phyloP scores from a whole-genome alignment of 176 grass and related monocot species.

The Elaeis guineensis region DNA sequence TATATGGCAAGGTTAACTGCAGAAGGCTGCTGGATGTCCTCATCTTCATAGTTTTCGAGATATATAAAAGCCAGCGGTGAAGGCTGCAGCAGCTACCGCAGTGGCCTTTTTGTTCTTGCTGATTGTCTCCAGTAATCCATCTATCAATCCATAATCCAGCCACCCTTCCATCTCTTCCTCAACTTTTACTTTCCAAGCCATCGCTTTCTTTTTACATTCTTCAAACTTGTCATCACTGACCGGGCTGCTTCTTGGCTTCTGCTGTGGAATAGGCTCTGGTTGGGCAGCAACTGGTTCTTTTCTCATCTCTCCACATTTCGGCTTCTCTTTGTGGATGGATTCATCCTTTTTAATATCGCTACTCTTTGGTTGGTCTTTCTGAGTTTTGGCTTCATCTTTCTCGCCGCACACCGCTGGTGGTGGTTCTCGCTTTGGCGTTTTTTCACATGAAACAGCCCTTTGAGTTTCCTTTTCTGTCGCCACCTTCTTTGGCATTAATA shows the following conservation, averaged over 20 bases:
- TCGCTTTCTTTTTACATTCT: not conserved
- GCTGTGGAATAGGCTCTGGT: not conserved
- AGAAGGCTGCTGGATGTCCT: too few species aligned
- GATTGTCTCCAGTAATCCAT: constrained; percentile 24
- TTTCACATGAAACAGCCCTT: not conserved
- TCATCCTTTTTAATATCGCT: too few species aligned
- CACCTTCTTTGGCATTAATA: constrained; percentile 39
- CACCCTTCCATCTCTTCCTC: constrained; percentile 11
- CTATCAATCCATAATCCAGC: constrained; percentile 10
- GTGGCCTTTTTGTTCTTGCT: constrained; percentile 27
- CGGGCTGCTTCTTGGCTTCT: not conserved
- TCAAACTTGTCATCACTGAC: not conserved
- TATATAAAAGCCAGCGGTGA: constrained; percentile 45
- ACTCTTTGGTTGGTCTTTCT: too few species aligned
- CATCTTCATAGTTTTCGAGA: constrained; percentile 15
- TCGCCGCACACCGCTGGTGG: too few species aligned
- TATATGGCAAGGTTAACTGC: too few species aligned
- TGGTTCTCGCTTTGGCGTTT: too few species aligned
- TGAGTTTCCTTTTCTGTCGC: not conserved
- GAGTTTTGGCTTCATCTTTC: too few species aligned
- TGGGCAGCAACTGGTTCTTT: too few species aligned
- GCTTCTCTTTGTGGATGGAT: too few species aligned
- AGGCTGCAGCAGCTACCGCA: constrained; percentile 21
- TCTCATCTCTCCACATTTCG: too few species aligned
- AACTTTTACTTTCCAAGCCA: constrained; percentile 21